Conservation (phyloP, 441 rosid species). For the Arabidopsis hybrid region DNA sequence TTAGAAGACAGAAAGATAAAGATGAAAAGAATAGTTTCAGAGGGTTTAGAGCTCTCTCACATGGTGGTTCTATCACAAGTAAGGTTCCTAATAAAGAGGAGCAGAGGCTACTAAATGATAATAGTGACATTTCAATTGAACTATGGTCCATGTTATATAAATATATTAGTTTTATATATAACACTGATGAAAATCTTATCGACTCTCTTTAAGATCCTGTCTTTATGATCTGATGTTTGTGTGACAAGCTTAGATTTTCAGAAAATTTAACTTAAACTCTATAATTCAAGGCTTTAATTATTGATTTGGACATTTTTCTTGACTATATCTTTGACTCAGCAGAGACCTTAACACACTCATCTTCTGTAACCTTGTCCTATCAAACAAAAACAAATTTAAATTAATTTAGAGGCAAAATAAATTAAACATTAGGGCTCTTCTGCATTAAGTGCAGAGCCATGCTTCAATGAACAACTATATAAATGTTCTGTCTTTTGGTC, state of each 20-base stretch:
- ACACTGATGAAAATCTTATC: conserved; percentile 26
- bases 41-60: conserved; percentile 36
- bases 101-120: conserved; percentile 38
- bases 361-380: conserved; percentile 29
- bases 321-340: conserved; percentile 26
- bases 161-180: neutral
- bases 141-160: conserved; percentile 36
- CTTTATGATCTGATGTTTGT: conserved; percentile 36
- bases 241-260: conserved; percentile 28
- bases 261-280: neutral
- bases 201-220: conserved; percentile 33
- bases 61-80: conserved; percentile 34
- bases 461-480: conserved; percentile 34
- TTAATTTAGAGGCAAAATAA: neutral
- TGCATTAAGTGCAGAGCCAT: conserved; percentile 34
- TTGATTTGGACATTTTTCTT: conserved; percentile 34
- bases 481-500: conserved; percentile 32
- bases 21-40: conserved; percentile 21
- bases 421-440: neutral
- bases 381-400: neutral
- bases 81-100: conserved; percentile 37
- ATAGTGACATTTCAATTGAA: conserved; percentile 44
- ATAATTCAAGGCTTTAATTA: conserved; percentile 25
- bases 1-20: conserved; percentile 1
- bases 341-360: conserved; percentile 32